Conservation (phyloP, 441 rosid species). For the Pelargonium cotyledonis region DNA sequence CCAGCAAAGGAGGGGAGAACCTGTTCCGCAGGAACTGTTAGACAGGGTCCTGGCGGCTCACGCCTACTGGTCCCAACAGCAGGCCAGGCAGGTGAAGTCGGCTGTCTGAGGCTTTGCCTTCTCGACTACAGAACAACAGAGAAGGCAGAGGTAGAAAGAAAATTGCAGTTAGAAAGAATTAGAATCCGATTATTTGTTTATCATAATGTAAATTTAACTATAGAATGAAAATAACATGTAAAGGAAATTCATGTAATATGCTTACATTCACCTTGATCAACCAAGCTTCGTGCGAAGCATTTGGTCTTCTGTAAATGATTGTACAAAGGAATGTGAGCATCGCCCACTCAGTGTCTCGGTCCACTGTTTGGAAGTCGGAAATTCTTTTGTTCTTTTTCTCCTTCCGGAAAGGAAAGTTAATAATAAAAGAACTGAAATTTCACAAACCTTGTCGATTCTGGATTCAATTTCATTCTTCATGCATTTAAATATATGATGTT, state of each 20-base stretch:
- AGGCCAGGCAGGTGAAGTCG: constrained; percentile 36
- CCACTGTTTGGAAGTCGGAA: neutral
- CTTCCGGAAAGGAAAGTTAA: neutral
- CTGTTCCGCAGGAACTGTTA: constrained; percentile 89
- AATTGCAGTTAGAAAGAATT: neutral
- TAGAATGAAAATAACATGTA: constrained; percentile 11
- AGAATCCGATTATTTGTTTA: neutral
- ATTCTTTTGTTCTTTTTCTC: constrained; percentile 6
- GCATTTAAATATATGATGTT: too few relatives aligned
- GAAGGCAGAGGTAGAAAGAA: neutral
- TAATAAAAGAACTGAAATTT: neutral
- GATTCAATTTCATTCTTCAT: too few relatives aligned
- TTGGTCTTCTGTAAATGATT: constrained; percentile 16
- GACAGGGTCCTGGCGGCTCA: constrained; percentile 84
- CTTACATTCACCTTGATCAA: constrained; percentile 10
- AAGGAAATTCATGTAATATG: constrained; percentile 10
- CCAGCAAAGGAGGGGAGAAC: constrained; percentile 97
- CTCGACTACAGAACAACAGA: constrained; percentile 19
- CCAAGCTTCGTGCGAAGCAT: neutral
- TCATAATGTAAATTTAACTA: constrained; percentile 13
- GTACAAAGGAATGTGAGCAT: neutral
- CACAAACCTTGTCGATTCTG: too few relatives aligned
- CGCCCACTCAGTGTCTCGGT: neutral
- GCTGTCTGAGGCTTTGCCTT: constrained; percentile 29
- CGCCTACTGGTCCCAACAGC: constrained; percentile 85